A percentile compares a stretch with the other conserved stretches of the same genome.
These are phyloP conservation scores for Dillenia suffruticosa DNA, from an alignment of 164 flowering plant species.

Conservation along the genomic window DNA sequence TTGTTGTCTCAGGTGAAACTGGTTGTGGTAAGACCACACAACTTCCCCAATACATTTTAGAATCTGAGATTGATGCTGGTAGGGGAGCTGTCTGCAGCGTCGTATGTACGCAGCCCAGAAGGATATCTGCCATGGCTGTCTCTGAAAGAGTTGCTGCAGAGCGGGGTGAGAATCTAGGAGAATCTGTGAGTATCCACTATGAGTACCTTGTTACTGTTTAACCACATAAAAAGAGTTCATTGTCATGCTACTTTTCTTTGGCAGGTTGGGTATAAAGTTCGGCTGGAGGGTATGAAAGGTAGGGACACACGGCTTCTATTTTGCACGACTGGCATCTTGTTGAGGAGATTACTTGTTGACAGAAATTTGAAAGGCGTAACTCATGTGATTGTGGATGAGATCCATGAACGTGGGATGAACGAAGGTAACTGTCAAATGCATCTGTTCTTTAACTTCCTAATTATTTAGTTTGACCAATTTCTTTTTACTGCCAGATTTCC, in stretches of 20 bases:
- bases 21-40: slow-evolving; percentile 99
- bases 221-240: neutral
- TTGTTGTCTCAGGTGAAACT: slow-evolving; percentile 95
- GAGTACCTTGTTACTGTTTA: neutral
- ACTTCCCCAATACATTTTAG: slow-evolving; percentile 92
- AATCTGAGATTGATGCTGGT: slow-evolving; percentile 69
- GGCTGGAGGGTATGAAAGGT: slow-evolving; percentile 91
- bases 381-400: slow-evolving; percentile 96
- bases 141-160: slow-evolving; percentile 97
- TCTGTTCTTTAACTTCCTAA: slow-evolving; percentile 7
- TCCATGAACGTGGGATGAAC: slow-evolving; percentile 99
- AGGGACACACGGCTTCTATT: slow-evolving; percentile 93
- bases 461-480: slow-evolving; percentile 16
- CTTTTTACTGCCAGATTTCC: slow-evolving; percentile 61
- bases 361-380: slow-evolving; percentile 82
- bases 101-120: slow-evolving; percentile 94
- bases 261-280: slow-evolving; percentile 97
- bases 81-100: slow-evolving; percentile 80
- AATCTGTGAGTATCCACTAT: slow-evolving; percentile 58
- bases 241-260: slow-evolving; percentile 8
- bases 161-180: slow-evolving; percentile 91
- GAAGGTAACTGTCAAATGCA: slow-evolving; percentile 54
- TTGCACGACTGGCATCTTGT: slow-evolving; percentile 93
- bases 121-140: slow-evolving; percentile 96
- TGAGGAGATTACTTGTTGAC: slow-evolving; percentile 86